Base-by-base conservation (phyloP, 2,329 filamentous ascomycete genomes). In the Aureobasidium sp. region DNA sequence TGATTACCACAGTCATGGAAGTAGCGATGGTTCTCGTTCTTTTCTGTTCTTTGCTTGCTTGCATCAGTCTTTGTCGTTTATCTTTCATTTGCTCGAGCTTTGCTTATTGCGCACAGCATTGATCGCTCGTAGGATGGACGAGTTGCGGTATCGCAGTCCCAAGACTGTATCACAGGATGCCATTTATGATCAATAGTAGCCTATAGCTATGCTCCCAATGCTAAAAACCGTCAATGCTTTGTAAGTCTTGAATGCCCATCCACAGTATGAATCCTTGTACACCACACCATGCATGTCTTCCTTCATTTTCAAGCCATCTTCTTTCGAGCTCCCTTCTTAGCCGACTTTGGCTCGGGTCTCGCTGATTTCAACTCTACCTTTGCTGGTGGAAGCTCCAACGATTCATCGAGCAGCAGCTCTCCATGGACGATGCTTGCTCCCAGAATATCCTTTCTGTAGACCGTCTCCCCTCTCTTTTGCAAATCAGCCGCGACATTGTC, bases 361-460 rank as follows among this genome's bases (percentile, higher is more conserved):
- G n/a, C 29, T n/a, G 31, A 17, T 19, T 45, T 35, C 8, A n/a
- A 22, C 1, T 31, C 39, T 7, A 8, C 5, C 37, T 39, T 31
- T 42, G 9, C 53, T 4, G 24, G 14, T 39, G 42, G 31, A n/a
- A 58, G 54, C 5, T 47, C 54, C 15, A 48, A 27, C 5, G 42
- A 19, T 6, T 47, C 49, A 6, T 61, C 49, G 9, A 22, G 17
- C 8, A 56, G 1, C 12, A 54, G 19, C 11, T 48, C 24, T 39
- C 60, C 60, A 1, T 44, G 39, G 1, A 61, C 31, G 8, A 61
- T 61, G n/a, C 60, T 61, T 7, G 48, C 39, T 1, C 47, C 42
- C 1, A 61, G 31, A 3, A 54, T 27, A 9, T 61, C 49, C 50
- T 61, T 61, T 15, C 39, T 54, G 42, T 61, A 56, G 2, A 61